Evolutionary conservation across 176 grass and related monocot genomes (phyloP).

Genomic region (Chloris gayana): DNA sequence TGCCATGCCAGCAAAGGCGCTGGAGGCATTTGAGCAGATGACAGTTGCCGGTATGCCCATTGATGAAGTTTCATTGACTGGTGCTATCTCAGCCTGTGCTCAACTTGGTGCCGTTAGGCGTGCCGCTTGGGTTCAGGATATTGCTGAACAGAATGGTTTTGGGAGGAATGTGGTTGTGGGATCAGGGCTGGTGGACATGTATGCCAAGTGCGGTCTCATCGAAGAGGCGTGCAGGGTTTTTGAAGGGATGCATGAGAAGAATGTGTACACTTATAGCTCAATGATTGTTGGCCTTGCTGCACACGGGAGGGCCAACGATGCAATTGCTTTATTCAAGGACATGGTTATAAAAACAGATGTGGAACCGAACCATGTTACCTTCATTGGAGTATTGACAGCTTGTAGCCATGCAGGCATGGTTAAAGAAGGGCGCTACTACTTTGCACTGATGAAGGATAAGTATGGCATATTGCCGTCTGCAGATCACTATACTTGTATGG

Average conservation of each 20-base stretch:
- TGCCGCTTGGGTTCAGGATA: slow-evolving; percentile 48
- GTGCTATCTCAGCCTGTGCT: slow-evolving; percentile 60
- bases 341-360: slow-evolving; percentile 48
- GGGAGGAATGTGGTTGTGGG: slow-evolving; percentile 55
- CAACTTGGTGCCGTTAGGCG: slow-evolving; percentile 56
- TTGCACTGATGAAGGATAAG: slow-evolving; percentile 63
- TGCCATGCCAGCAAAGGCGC: slow-evolving; percentile 51
- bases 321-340: slow-evolving; percentile 58
- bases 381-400: slow-evolving; percentile 61
- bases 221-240: slow-evolving; percentile 49
- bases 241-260: slow-evolving; percentile 53
- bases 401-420: slow-evolving; percentile 77
- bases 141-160: slow-evolving; percentile 49
- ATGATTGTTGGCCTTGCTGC: slow-evolving; percentile 57
- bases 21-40: slow-evolving; percentile 56
- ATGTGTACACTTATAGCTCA: slow-evolving; percentile 69
- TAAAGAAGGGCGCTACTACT: slow-evolving; percentile 63
- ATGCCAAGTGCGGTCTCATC: slow-evolving; percentile 66
- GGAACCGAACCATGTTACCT: slow-evolving; percentile 66
- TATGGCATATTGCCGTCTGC: slow-evolving; percentile 65
- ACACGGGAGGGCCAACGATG: slow-evolving; percentile 52
- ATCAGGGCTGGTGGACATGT: slow-evolving; percentile 64
- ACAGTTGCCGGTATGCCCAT: slow-evolving; percentile 25
- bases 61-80: slow-evolving; percentile 61
- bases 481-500: slow-evolving; percentile 83